Evolutionary conservation across 768 basidiomycete genomes (phyloP), one percentile per base, ranked within the genome.

Genomic region (Cyclocybe cylindracea): DNA sequence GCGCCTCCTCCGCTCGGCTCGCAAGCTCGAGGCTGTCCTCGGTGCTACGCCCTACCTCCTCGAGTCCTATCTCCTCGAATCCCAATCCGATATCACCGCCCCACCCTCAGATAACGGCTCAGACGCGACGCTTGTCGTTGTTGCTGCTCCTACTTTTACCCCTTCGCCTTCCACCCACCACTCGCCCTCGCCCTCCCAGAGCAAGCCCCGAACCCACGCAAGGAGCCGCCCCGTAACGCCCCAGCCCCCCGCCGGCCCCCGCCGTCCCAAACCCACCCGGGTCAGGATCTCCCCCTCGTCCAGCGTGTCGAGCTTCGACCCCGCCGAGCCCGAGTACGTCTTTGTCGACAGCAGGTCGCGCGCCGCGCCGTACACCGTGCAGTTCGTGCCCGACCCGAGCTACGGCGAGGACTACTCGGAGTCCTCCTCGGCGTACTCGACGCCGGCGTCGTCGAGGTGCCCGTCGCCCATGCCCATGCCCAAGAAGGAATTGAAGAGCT

Each of bases 1-100:
- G 4, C 79, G 78, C 38, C 76, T 86, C n/a, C 67, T 85, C 38
- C 79, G 79, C 39, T 79, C 83, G 0, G 78, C 81, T 9, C 74
- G 76, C 54, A 86, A 85, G 63, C 74, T 87, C 24, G 74, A 74
- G 9, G 74, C 78, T 11, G 61, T 86, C 3, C 68, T 86, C 4
- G 84, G 85, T 1, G 62, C 71, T 6, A 72, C 72, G 0, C 75
- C 76, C 0, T 60, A 66, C 32, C 57, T 75, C 50, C 42, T 77
- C 32, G 72, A 74, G 24, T 24, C 24, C 24, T 24, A 24, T 5
- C 24, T 24, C 24, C 50, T 55, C 36, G 54, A 59, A 19, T 24
- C 47, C 7, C 44, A 47, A 39, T 18, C 7, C 16, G 38, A 36
- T n/a, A n/a, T 33, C 16, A 39, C 55, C 4, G 18, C 53, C 29